Percentiles rank a stretch among this genome's conserved stretches.
These are phyloP conservation scores for Trypanosoma conorhini DNA, from an alignment of 208 protist genomes.

Conservation along the genomic window DNA sequence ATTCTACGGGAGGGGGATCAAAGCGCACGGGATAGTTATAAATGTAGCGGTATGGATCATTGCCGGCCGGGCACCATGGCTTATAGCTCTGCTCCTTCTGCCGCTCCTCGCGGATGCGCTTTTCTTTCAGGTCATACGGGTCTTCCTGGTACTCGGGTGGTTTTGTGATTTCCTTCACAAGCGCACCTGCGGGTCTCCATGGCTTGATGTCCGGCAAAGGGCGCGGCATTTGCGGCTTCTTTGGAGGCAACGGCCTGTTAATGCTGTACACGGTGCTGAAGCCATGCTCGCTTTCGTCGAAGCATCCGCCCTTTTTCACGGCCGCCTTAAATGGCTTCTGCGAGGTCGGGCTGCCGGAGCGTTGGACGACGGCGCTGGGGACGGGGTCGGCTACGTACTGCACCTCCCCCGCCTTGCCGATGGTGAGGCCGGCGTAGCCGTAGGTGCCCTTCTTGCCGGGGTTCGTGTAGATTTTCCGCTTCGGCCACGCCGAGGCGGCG, in stretches of 20 bases:
- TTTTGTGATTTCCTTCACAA: conserved; percentile 67
- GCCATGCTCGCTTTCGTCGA: conserved; percentile 77
- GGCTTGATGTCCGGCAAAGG: conserved; percentile 36
- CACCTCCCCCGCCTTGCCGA: conserved; percentile 73
- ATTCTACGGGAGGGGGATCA: conserved; percentile 61
- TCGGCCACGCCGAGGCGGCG: conserved; percentile 22
- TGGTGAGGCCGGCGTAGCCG: conserved; percentile 82
- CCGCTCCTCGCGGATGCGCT: conserved; percentile 50
- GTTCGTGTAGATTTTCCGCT: conserved; percentile 79
- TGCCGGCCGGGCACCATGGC: conserved; percentile 73
- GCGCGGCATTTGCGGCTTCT: conserved; percentile 35
- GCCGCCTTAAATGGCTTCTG: conserved; percentile 60
- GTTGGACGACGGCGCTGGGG: conserved; percentile 38
- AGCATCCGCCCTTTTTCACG: conserved; percentile 64
- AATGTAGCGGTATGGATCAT: conserved; percentile 77
- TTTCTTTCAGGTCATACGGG: conserved; percentile 87
- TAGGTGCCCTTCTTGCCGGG: conserved; percentile 91
- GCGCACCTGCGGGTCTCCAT: conserved; percentile 75
- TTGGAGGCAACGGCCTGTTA: conserved; percentile 72
- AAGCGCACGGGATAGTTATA: conserved; percentile 75
- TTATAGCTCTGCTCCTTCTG: conserved; percentile 70
- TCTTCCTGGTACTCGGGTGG: conserved; percentile 90
- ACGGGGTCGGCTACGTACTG: conserved; percentile 84
- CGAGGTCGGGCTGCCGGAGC: conserved; percentile 17
- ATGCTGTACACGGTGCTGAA: conserved; percentile 80